Percentiles rank a stretch among this genome's conserved stretches.
These are phyloP conservation scores for Leccinum sublutescens DNA, from an alignment of 768 basidiomycete species.

Conservation along the genomic window DNA sequence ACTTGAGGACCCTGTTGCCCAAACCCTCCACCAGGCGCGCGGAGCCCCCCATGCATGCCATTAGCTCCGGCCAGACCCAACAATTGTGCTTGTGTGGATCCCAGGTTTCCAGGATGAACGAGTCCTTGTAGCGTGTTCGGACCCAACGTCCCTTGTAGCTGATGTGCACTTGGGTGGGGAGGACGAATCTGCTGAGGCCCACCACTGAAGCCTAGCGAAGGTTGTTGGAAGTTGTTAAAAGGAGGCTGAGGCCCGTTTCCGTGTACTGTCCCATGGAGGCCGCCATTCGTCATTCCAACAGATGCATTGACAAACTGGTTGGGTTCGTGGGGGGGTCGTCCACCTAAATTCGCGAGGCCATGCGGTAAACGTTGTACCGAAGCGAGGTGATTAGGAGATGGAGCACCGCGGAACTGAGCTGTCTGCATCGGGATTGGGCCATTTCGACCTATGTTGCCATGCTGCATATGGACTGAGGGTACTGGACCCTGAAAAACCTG, in stretches of 20 bases:
- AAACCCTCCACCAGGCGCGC: constrained; percentile 46
- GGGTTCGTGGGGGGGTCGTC: constrained; percentile 77
- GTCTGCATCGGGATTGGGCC: constrained; percentile 56
- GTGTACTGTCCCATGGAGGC: constrained; percentile 47
- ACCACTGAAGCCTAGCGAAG: constrained; percentile 44
- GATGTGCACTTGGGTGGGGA: constrained; percentile 45
- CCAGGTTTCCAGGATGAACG: constrained; percentile 52
- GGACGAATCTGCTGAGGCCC: constrained; percentile 46
- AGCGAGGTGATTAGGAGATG: constrained; percentile 57
- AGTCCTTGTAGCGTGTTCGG: constrained; percentile 53
- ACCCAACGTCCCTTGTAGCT: constrained; percentile 45
- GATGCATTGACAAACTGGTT: constrained; percentile 50
- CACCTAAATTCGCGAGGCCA: constrained; percentile 79
- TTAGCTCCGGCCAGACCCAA: constrained; percentile 45
- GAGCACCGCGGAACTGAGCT: constrained; percentile 65
- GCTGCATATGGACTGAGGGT: constrained; percentile 52
- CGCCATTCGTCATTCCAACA: constrained; percentile 46
- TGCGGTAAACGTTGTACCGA: constrained; percentile 68
- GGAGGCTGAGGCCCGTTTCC: constrained; percentile 46
- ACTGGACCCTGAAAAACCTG: constrained; percentile 54
- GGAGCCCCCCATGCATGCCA: constrained; percentile 44
- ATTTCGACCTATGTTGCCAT: constrained; percentile 47
- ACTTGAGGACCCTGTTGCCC: constrained; percentile 33
- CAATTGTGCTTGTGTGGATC: constrained; percentile 48
- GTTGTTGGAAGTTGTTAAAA: constrained; percentile 53